phyloP scores from a whole-genome alignment of 2,329 filamentous ascomycete genomes.

The Polychaeton citri region DNA sequence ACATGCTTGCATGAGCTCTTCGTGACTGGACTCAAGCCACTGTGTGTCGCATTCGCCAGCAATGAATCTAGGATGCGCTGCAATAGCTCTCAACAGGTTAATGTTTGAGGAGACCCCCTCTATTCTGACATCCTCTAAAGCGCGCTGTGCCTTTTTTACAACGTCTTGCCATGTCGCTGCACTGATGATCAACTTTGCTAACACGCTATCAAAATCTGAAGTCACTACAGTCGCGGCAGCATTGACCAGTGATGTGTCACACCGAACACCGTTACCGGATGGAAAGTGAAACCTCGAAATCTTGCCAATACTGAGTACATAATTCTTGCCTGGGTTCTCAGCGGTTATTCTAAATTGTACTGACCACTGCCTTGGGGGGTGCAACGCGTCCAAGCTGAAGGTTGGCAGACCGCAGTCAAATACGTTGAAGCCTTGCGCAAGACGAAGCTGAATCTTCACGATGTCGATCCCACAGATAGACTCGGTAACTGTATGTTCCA shows the following conservation, averaged over 20 bases:
- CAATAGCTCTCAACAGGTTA: slow-evolving; percentile 39
- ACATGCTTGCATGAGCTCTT: slow-evolving; percentile 27
- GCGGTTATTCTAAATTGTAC: slow-evolving; percentile 47
- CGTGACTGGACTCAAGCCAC: slow-evolving; percentile 43
- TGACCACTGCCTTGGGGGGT: slow-evolving; percentile 30
- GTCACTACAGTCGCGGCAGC: slow-evolving; percentile 32
- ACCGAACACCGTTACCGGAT: slow-evolving; percentile 42
- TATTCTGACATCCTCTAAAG: slow-evolving; percentile 43
- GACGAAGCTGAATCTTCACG: slow-evolving; percentile 40
- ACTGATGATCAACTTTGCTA: slow-evolving; percentile 47
- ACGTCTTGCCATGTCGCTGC: slow-evolving; percentile 39
- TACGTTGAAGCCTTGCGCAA: slow-evolving; percentile 38
- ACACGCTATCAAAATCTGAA: slow-evolving; percentile 44
- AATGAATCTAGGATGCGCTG: slow-evolving; percentile 38
- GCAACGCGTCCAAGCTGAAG: slow-evolving; percentile 8
- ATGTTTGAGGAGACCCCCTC: slow-evolving; percentile 46
- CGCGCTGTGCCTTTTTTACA: slow-evolving; percentile 41
- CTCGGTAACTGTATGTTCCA: slow-evolving; percentile 51
- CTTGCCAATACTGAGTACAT: slow-evolving; percentile 47
- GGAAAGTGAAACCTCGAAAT: slow-evolving; percentile 42
- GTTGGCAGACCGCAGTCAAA: slow-evolving; percentile 15
- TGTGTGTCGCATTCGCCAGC: slow-evolving; percentile 38
- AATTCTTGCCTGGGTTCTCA: slow-evolving; percentile 40
- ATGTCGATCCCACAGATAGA: slow-evolving; percentile 41
- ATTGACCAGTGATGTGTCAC: slow-evolving; percentile 42